Conservation (phyloP, 2,329 filamentous ascomycete genomes). For the Neonectria punicea region DNA sequence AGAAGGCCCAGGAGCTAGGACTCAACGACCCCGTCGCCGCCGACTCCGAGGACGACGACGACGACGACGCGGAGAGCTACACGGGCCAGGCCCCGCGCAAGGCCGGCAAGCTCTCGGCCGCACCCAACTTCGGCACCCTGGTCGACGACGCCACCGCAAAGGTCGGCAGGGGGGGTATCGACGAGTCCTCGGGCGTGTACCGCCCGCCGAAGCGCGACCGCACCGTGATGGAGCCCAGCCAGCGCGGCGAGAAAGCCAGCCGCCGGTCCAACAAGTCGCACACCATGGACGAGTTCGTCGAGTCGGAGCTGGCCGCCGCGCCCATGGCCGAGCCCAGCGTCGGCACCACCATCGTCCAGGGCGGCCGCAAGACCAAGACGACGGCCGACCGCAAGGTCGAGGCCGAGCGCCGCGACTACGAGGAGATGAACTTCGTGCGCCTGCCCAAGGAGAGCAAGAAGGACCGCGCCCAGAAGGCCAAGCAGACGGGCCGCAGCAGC, state of each 20-base stretch:
- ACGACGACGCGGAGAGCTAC: conserved; percentile 51
- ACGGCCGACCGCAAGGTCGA: conserved; percentile 80
- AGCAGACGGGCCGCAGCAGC: conserved; percentile 59
- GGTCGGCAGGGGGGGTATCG: conserved; percentile 40
- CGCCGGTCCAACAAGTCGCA: conserved; percentile 77
- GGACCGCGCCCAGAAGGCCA: conserved; percentile 74
- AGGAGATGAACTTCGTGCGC: conserved; percentile 91
- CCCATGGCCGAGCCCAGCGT: conserved; percentile 90
- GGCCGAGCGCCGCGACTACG: conserved; percentile 83
- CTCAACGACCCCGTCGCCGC: conserved; percentile 40
- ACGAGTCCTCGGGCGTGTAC: conserved; percentile 77
- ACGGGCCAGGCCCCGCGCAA: conserved; percentile 42
- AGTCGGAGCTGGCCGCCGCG: conserved; percentile 82
- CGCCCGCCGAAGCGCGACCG: conserved; percentile 89
- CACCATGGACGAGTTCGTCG: conserved; percentile 92
- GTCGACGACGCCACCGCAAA: conserved; percentile 48
- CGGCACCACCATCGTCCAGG: conserved; percentile 84
- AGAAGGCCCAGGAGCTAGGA: conserved; percentile 47
- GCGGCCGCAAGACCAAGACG: conserved; percentile 83
- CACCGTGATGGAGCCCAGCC: conserved; percentile 80
- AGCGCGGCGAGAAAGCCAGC: conserved; percentile 67
- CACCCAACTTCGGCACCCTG: conserved; percentile 47
- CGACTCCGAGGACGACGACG: conserved; percentile 42
- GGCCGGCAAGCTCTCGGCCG: conserved; percentile 43
- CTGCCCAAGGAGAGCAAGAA: conserved; percentile 90